Evolutionary conservation across 495 filamentous ascomycete species (phyloP).

Genomic region (Hypoxylon cercidicola): DNA sequence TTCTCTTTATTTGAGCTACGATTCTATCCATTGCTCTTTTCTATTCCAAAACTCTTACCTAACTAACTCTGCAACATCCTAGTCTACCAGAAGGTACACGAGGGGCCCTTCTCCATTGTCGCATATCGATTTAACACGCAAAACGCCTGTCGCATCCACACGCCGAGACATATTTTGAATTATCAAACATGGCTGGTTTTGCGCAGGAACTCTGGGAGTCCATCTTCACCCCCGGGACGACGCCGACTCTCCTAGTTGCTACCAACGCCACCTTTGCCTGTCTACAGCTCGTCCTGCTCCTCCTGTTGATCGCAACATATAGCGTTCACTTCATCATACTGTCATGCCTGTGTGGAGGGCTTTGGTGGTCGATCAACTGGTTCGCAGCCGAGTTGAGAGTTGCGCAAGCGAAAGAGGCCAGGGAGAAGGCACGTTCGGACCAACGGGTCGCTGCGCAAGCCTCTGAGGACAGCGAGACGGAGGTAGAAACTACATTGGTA

Average conservation of each 20-base stretch:
- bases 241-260: constrained; percentile 84
- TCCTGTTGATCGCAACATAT: constrained; percentile 81
- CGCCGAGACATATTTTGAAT: constrained; percentile 21
- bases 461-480: constrained; percentile 60
- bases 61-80: constrained; percentile 6
- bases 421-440: constrained; percentile 62
- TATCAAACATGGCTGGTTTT: constrained; percentile 77
- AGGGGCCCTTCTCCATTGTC: constrained; percentile 20
- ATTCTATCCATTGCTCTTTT: not conserved
- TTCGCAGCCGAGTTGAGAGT: constrained; percentile 82
- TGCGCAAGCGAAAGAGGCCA: constrained; percentile 71
- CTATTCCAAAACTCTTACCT: constrained; percentile 2
- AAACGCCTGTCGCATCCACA: constrained; percentile 30
- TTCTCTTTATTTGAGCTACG: not conserved
- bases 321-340: constrained; percentile 89
- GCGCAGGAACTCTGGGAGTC: constrained; percentile 85
- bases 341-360: constrained; percentile 76
- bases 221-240: constrained; percentile 91
- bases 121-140: constrained; percentile 31
- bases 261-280: constrained; percentile 90
- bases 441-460: constrained; percentile 41
- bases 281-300: constrained; percentile 80
- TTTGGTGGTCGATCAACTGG: constrained; percentile 98
- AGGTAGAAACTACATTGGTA: constrained; percentile 56
- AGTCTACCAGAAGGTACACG: constrained; percentile 5